A percentile compares a stretch with the other conserved stretches of the same genome.
These are phyloP conservation scores for Vigna nakashimae DNA, from an alignment of 306 rosid genomes.

Conservation along the genomic window DNA sequence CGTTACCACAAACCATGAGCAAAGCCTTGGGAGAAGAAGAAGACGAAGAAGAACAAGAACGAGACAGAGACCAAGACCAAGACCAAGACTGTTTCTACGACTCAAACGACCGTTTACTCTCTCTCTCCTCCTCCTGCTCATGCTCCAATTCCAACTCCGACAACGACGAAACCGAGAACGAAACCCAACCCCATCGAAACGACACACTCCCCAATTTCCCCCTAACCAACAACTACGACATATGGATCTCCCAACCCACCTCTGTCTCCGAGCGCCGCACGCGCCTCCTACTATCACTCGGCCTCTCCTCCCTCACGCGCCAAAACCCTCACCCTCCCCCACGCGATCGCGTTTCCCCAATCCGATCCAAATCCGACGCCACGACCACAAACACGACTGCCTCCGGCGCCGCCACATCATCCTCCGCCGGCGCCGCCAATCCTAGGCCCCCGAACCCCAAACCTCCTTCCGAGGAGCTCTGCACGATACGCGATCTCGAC, in stretches of 20 bases:
- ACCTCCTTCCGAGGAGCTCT: conserved; percentile 21
- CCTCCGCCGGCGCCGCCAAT: background rate
- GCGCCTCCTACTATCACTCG: conserved; percentile 75
- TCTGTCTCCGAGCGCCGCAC: conserved; percentile 90
- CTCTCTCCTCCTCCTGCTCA: conserved; percentile 83
- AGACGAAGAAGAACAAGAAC: conserved; percentile 57
- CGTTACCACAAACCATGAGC: conserved; percentile 62
- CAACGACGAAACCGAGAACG: conserved; percentile 39
- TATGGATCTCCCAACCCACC: conserved; percentile 95
- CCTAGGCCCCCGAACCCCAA: conserved; percentile 1
- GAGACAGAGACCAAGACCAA: conserved; percentile 59
- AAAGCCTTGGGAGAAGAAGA: conserved; percentile 47
- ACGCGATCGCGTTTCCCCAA: conserved; percentile 55
- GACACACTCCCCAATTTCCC: conserved; percentile 33
- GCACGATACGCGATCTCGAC: conserved; percentile 89
- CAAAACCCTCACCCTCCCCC: conserved; percentile 59
- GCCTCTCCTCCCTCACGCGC: conserved; percentile 66
- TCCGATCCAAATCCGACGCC: conserved; percentile 73
- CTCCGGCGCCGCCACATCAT: conserved; percentile 49
- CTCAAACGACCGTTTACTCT: conserved; percentile 85
- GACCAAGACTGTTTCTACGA: conserved; percentile 84
- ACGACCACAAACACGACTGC: background rate
- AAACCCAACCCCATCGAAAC: conserved; percentile 46
- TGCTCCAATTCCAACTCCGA: conserved; percentile 85
- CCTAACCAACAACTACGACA: conserved; percentile 62